Conservation (phyloP, 441 rosid species). For the Eutrema salsugineum region DNA sequence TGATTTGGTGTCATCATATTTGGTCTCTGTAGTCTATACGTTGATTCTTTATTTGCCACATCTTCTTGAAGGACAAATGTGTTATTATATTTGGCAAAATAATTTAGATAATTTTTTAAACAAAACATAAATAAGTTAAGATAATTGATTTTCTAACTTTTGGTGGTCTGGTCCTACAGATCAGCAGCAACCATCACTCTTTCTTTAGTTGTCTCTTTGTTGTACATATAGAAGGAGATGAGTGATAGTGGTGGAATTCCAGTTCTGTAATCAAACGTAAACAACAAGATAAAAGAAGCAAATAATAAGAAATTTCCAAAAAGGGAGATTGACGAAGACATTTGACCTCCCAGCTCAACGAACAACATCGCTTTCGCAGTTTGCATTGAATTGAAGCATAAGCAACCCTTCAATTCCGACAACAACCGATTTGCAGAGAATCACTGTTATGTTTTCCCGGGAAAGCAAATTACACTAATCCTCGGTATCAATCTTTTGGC, state of each 20-base stretch:
- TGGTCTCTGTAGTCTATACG: background rate
- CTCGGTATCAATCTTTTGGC: background rate
- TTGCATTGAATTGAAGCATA: slow-evolving; percentile 25
- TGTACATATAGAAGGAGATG: background rate
- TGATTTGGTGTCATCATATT: background rate
- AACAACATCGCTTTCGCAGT: background rate
- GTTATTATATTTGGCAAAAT: background rate
- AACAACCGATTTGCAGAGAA: slow-evolving; percentile 13
- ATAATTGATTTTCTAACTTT: background rate
- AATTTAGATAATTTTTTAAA: background rate
- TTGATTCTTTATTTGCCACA: background rate
- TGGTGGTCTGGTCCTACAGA: slow-evolving; percentile 17
- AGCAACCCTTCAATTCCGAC: slow-evolving; percentile 22
- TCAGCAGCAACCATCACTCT: background rate
- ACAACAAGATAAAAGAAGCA: background rate
- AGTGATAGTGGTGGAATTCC: background rate
- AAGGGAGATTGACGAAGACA: background rate
- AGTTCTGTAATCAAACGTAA: slow-evolving; percentile 9
- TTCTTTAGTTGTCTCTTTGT: slow-evolving; percentile 6
- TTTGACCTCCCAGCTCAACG: slow-evolving; percentile 21
- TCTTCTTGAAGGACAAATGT: background rate
- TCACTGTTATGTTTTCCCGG: background rate
- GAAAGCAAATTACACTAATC: background rate
- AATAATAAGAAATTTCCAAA: background rate
- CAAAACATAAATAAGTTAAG: background rate